A percentile compares a stretch with the other conserved stretches of the same genome.
These are phyloP conservation scores for Globisporangium orthogonon DNA, from an alignment of 352 stramenopile species.

Conservation along the genomic window DNA sequence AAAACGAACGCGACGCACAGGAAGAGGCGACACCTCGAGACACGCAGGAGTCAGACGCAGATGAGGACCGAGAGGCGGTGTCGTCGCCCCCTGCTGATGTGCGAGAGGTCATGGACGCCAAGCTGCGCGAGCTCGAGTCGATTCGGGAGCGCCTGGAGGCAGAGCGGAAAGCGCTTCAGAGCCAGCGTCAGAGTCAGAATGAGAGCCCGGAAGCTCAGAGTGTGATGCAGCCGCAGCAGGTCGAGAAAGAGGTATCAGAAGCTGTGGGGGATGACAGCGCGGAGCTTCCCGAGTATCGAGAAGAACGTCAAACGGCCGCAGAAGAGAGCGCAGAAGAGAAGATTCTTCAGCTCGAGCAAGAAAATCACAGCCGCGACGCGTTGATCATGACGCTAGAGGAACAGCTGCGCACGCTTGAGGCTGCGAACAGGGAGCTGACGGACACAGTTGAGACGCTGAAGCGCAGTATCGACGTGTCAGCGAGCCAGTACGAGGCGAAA, in stretches of 20 bases:
- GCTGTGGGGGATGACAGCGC: too few species aligned
- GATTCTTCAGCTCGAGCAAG: too few species aligned
- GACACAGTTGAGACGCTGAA: background rate
- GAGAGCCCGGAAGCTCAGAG: too few species aligned
- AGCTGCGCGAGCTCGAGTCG: slow-evolving; percentile 10
- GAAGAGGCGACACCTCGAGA: background rate
- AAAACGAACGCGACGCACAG: background rate
- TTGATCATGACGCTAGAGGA: background rate
- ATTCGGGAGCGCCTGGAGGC: slow-evolving; percentile 9
- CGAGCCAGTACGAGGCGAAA: background rate
- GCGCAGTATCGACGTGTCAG: background rate
- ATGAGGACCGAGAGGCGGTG: background rate
- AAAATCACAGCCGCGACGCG: background rate
- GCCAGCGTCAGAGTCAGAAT: background rate
- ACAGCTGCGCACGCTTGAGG: background rate
- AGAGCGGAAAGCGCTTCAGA: slow-evolving; percentile 2
- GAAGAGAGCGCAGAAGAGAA: background rate
- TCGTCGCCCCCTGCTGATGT: background rate
- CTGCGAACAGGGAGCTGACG: background rate
- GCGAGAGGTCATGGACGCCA: background rate
- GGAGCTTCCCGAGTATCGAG: too few species aligned
- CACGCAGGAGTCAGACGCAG: background rate
- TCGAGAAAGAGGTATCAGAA: too few species aligned
- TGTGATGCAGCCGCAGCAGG: too few species aligned
- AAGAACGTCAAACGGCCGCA: too few species aligned